Conservation (phyloP, 495 filamentous ascomycete genomes). For the Letharia lupina region DNA sequence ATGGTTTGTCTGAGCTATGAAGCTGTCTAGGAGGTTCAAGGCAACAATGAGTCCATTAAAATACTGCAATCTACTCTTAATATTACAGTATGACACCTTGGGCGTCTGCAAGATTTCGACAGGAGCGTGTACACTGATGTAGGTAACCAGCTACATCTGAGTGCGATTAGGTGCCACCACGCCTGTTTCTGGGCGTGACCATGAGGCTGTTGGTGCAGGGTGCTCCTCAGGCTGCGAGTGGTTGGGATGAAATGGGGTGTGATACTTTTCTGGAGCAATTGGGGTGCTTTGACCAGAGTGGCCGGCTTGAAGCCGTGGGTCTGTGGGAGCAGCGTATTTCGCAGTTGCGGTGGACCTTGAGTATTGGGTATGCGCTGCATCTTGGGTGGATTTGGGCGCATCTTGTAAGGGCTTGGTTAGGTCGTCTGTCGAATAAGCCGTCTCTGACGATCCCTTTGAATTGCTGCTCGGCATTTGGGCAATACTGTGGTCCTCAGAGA, state of each 20-base stretch:
- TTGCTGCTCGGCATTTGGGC: not conserved
- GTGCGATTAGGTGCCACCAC: not conserved
- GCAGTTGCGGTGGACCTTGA: not conserved
- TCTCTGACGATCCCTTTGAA: not conserved
- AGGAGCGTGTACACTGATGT: not conserved
- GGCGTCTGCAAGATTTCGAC: not conserved
- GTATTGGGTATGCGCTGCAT: not conserved
- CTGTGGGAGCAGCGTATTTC: not conserved
- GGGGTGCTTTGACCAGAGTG: not conserved
- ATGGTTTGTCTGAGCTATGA: not conserved
- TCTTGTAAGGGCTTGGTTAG: not conserved
- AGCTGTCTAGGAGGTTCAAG: not conserved
- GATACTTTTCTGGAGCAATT: not conserved
- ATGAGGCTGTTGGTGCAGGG: not conserved
- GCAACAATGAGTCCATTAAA: constrained; percentile 2
- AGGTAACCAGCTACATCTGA: not conserved
- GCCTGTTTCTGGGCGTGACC: not conserved
- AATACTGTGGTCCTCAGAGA: not conserved
- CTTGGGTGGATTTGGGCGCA: not conserved
- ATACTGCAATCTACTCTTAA: not conserved
- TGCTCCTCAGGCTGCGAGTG: not conserved
- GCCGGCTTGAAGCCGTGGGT: not conserved
- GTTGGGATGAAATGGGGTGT: not conserved
- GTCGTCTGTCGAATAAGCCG: not conserved
- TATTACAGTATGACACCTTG: constrained; percentile 3